These are phyloP conservation scores for Colletotrichum sp. DNA, from an alignment of 2,329 filamentous ascomycete species.

Conservation along the genomic window DNA sequence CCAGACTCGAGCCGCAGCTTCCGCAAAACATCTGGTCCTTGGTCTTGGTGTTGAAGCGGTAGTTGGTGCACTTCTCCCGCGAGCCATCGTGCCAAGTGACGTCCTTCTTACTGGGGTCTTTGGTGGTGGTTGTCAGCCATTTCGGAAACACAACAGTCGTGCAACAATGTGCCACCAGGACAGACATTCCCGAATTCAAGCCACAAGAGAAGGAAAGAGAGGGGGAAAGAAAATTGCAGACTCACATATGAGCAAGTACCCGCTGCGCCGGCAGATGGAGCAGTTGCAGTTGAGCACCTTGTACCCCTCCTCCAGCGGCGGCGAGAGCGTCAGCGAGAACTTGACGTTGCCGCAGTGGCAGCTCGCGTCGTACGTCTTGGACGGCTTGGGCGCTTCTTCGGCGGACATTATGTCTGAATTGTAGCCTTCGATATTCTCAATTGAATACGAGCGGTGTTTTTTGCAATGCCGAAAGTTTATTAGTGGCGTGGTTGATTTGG, in stretches of 20 bases:
- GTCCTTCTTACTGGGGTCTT: constrained; percentile 44
- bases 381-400: constrained; percentile 23
- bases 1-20: constrained; percentile 50
- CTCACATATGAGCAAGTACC: constrained; percentile 56
- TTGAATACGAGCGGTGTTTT: neutral
- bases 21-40: constrained; percentile 56
- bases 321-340: constrained; percentile 52
- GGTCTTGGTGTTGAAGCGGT: constrained; percentile 52
- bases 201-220: neutral
- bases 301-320: constrained; percentile 47
- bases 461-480: neutral
- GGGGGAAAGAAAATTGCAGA: neutral
- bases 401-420: constrained; percentile 13
- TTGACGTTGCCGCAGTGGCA: constrained; percentile 60
- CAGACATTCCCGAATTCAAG: neutral
- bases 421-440: neutral
- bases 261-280: constrained; percentile 56
- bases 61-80: constrained; percentile 36
- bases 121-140: neutral
- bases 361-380: constrained; percentile 49
- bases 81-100: constrained; percentile 48
- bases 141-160: neutral
- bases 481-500: neutral
- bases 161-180: neutral
- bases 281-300: constrained; percentile 57